Base-by-base conservation (phyloP, 306 rosid species). In the Carpinus viminea region DNA sequence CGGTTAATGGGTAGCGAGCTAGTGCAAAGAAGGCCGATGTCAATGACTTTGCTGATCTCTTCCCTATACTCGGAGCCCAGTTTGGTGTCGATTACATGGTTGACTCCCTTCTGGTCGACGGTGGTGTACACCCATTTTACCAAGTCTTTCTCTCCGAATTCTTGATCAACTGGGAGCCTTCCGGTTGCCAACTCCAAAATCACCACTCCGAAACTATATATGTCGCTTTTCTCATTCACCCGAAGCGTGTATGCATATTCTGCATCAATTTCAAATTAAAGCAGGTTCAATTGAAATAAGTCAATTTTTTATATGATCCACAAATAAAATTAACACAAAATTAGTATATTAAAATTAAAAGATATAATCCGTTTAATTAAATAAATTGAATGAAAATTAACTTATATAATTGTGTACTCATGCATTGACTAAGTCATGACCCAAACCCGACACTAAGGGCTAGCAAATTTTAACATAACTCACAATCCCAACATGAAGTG, bases 171-270 rank as follows among this genome's bases (percentile, higher is more conserved):
- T 31, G 97, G 88, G 9, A 81, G 87, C 73, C 81, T 88, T 34
- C 97, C 97, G 4, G 93, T 92, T 62, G 90, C 90, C 85, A 92
- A 78, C 78, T 92, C 97, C 83, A 92, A 76, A 78, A 92, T 87
- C 13, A 92, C 93, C 69, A 92, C 93, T 0, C 97, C 97, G 59
- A 92, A 90, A 79, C 97, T 92, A 60, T 90, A 92, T 20, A 89
- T 90, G 28, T 92, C 97, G 51, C 97, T 92, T 88, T 92, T 92
- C 75, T 92, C 97, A 16, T 89, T 92, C 85, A 92, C 97, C 17
- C 90, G 68, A 53, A 92, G 90, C 16, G 97, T 92, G 50, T 92
- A 92, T 34, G 82, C 97, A 64, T 92, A 92, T 74, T 92, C 97
- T 92, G 93, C 87, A 76, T 68, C 77, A 73, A 56, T 36, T 46